phyloP scores from a whole-genome alignment of 2,329 filamentous ascomycete genomes.

The Colletotrichum aenigma region DNA sequence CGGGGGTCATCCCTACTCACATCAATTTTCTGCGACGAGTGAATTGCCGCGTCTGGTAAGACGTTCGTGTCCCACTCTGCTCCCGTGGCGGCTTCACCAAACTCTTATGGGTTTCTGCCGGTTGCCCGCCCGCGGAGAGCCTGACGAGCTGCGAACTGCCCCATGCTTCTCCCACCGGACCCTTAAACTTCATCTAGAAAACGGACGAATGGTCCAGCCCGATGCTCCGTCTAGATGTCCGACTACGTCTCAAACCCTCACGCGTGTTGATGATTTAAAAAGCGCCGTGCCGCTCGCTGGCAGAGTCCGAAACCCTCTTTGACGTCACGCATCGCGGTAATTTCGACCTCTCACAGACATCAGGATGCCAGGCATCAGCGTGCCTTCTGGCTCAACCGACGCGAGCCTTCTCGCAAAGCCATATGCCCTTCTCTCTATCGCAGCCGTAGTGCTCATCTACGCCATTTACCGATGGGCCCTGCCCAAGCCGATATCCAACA shows the following conservation, averaged over 20 bases:
- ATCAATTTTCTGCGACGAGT: background rate
- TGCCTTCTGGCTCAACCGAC: background rate
- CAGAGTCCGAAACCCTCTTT: background rate
- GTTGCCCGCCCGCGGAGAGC: background rate
- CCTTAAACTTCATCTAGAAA: background rate
- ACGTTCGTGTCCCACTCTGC: background rate
- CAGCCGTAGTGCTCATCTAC: background rate
- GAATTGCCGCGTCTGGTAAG: conserved; percentile 9
- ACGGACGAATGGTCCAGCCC: background rate
- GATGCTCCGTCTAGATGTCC: background rate
- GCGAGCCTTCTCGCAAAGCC: background rate
- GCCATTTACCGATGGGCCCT: conserved; percentile 24
- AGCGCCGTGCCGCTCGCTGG: background rate
- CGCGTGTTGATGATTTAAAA: background rate
- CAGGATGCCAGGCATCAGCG: background rate
- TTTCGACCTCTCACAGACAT: background rate
- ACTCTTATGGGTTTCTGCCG: background rate
- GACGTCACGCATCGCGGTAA: background rate
- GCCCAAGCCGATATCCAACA: conserved; percentile 47
- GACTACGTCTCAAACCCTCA: background rate
- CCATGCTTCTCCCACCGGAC: background rate
- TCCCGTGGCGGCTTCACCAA: background rate
- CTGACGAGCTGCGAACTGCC: background rate
- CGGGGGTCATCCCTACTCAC: conserved; percentile 5
- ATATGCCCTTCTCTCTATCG: background rate